A percentile compares a stretch with the other conserved stretches of the same genome.
phyloP scores from a whole-genome alignment of 345 rosid species.

The Eucalyptus shirleyi region DNA sequence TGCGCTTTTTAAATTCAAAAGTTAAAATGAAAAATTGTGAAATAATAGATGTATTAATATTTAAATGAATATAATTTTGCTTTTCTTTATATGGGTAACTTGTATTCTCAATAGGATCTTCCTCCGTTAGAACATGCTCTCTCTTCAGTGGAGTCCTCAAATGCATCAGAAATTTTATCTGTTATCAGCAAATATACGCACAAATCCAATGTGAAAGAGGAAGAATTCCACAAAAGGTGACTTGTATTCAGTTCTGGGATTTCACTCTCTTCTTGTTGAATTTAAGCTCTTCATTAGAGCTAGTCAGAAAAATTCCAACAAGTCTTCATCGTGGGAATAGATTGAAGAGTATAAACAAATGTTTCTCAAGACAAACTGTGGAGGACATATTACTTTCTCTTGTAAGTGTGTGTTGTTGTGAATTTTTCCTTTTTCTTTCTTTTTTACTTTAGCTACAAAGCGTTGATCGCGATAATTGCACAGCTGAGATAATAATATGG shows the following conservation, averaged over 20 bases:
- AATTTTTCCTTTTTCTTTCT: not conserved
- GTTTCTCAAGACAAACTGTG: constrained; percentile 1
- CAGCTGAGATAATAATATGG: not conserved
- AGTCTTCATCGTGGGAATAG: not conserved
- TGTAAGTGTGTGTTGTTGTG: not conserved
- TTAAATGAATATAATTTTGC: no score
- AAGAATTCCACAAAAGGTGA: not conserved
- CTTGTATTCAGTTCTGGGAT: not conserved
- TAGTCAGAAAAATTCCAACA: not conserved
- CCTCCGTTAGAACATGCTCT: not conserved
- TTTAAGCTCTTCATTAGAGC: not conserved
- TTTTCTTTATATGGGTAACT: no score
- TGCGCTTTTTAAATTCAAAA: no score
- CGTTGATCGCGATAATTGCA: not conserved
- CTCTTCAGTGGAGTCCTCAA: not conserved
- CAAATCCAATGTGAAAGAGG: not conserved
- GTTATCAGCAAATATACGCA: not conserved
- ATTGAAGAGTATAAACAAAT: not conserved
- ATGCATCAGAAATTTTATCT: not conserved
- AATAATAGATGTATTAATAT: no score
- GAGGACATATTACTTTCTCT: constrained; percentile 1
- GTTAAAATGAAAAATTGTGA: no score
- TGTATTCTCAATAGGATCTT: not conserved
- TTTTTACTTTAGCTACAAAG: not conserved
- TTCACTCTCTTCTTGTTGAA: not conserved